These are phyloP conservation scores for Cercospora sesami DNA, from an alignment of 2,329 filamentous ascomycete genomes.

Conservation along the genomic window DNA sequence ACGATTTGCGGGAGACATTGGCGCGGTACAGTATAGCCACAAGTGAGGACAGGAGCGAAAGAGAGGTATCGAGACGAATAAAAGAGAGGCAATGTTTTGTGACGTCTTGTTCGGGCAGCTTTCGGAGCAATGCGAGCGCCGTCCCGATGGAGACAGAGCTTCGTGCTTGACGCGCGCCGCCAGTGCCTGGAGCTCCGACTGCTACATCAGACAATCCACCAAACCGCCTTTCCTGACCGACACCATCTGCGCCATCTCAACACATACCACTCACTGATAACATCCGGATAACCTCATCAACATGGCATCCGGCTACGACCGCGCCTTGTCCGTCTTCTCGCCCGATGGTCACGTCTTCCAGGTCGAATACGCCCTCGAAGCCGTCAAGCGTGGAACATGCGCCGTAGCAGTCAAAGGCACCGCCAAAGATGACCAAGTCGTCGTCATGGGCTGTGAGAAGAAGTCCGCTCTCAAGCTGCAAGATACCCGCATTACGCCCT, in stretches of 20 bases:
- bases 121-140: slow-evolving; percentile 4
- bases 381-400: slow-evolving; percentile 99
- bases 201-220: slow-evolving; percentile 8
- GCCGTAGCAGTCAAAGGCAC: slow-evolving; percentile 95
- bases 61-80: slow-evolving; percentile 1
- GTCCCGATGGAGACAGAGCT: neutral
- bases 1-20: slow-evolving; percentile 32
- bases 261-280: neutral
- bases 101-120: slow-evolving; percentile 7
- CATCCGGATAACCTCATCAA: slow-evolving; percentile 23
- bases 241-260: neutral
- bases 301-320: slow-evolving; percentile 96
- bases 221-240: slow-evolving; percentile 6
- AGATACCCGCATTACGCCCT: slow-evolving; percentile 97
- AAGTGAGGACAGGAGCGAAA: slow-evolving; percentile 1
- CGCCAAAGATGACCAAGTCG: slow-evolving; percentile 62
- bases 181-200: slow-evolving; percentile 20
- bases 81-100: slow-evolving; percentile 1
- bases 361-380: slow-evolving; percentile 98
- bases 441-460: slow-evolving; percentile 97
- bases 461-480: slow-evolving; percentile 98
- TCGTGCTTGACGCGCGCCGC: slow-evolving; percentile 1
- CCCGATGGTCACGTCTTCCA: slow-evolving; percentile 99
- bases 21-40: neutral
- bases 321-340: slow-evolving; percentile 98